Conservation (phyloP, 305 asterid genomes). For the Salvia sclarea region DNA sequence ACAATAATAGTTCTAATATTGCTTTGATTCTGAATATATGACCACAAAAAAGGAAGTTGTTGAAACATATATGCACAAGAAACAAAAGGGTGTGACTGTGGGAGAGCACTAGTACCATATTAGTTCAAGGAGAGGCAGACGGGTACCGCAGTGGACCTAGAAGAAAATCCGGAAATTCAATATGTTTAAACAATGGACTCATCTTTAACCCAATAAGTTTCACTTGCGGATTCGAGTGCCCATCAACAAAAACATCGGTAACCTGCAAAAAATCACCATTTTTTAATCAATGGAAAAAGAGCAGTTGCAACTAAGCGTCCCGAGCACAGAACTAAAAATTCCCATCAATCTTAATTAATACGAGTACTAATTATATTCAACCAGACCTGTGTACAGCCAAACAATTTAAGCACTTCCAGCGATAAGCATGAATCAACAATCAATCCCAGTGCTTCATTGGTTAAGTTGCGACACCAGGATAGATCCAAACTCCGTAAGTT, state of each 20-base stretch:
- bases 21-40: background rate
- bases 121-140: slow-evolving; percentile 25
- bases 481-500: slow-evolving; percentile 63
- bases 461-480: slow-evolving; percentile 86
- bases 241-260: slow-evolving; percentile 60
- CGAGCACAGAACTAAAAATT: background rate
- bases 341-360: background rate
- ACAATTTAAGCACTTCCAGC: slow-evolving; percentile 69
- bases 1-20: background rate
- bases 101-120: background rate
- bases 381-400: slow-evolving; percentile 85
- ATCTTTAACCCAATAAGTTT: slow-evolving; percentile 68
- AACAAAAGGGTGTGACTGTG: background rate
- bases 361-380: no score
- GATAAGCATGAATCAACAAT: slow-evolving; percentile 73
- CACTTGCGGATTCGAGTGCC: slow-evolving; percentile 74
- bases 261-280: slow-evolving; percentile 47
- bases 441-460: slow-evolving; percentile 84
- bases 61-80: background rate
- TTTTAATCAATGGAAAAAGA: background rate
- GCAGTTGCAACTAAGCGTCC: background rate
- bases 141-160: slow-evolving; percentile 60
- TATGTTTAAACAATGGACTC: slow-evolving; percentile 50
- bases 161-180: slow-evolving; percentile 52
- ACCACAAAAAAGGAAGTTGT: background rate